Evolutionary conservation across 129 eudicot species (phyloP).

Genomic region (Lonicera japonica): DNA sequence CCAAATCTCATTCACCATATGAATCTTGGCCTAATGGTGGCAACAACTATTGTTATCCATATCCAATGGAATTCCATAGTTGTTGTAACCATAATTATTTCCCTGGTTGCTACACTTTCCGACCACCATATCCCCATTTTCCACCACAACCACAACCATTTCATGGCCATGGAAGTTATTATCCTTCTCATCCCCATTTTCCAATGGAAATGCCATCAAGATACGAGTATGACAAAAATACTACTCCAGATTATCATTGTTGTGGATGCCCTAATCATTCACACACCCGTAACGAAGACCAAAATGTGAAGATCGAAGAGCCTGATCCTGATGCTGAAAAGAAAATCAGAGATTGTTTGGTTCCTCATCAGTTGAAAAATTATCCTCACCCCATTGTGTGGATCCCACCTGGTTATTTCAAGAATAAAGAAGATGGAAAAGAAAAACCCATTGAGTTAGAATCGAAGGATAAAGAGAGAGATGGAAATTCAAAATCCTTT

Average conservation of each 20-base stretch:
- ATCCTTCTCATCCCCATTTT: slow-evolving; percentile 37
- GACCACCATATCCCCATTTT: slow-evolving; percentile 40
- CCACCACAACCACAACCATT: slow-evolving; percentile 21
- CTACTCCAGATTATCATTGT: slow-evolving; percentile 29
- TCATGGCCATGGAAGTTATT: slow-evolving; percentile 27
- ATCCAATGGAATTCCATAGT: slow-evolving; percentile 33
- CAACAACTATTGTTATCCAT: slow-evolving; percentile 24
- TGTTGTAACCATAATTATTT: slow-evolving; percentile 39
- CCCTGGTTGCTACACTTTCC: slow-evolving; percentile 22
- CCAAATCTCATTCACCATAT: slow-evolving; percentile 12
- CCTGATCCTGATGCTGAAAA: slow-evolving; percentile 23
- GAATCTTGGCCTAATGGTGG: slow-evolving; percentile 37
- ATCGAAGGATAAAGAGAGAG: slow-evolving; percentile 10
- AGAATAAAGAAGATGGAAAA: slow-evolving; percentile 11
- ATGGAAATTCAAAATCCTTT: not conserved
- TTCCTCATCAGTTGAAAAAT: slow-evolving; percentile 35
- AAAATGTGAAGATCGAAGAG: slow-evolving; percentile 24
- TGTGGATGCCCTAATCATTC: slow-evolving; percentile 53
- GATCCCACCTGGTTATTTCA: slow-evolving; percentile 35
- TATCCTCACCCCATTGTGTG: slow-evolving; percentile 48
- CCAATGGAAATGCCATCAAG: slow-evolving; percentile 30
- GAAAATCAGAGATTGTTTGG: slow-evolving; percentile 16
- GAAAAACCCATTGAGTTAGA: not conserved
- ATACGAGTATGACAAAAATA: slow-evolving; percentile 43
- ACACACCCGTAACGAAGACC: slow-evolving; percentile 19